Evolutionary conservation across 768 basidiomycete genomes (phyloP).

Genomic region (Rhodotorula paludigena): DNA sequence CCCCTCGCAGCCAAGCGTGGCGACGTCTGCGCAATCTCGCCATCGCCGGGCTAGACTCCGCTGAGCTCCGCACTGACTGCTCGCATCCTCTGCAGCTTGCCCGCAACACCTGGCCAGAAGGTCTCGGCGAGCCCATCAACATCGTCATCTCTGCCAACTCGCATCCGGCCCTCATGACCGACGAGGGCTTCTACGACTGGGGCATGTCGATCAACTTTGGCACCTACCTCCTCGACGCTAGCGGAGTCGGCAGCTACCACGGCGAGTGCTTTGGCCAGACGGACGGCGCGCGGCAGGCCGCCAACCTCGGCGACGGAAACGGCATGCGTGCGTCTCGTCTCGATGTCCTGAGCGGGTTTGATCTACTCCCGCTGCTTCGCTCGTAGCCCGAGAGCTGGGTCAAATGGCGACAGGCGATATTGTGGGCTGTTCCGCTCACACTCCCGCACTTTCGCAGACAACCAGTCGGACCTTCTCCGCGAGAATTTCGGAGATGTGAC

Average conservation of each 20-base stretch:
- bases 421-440: no score
- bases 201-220: slow-evolving; percentile 62
- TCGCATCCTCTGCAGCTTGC: slow-evolving; percentile 3
- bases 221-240: slow-evolving; percentile 39
- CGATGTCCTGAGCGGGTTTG: not conserved
- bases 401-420: no score
- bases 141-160: slow-evolving; percentile 72
- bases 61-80: not conserved
- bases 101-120: slow-evolving; percentile 58
- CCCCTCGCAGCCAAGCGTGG: no score
- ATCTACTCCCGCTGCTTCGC: not conserved
- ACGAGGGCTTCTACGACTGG: slow-evolving; percentile 53
- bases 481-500: slow-evolving; percentile 75
- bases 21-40: slow-evolving; percentile 38
- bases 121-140: slow-evolving; percentile 82
- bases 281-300: slow-evolving; percentile 62
- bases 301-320: slow-evolving; percentile 76
- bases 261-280: slow-evolving; percentile 78
- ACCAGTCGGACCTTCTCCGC: slow-evolving; percentile 76
- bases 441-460: slow-evolving; percentile 55
- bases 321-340: slow-evolving; percentile 56
- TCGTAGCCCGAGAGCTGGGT: no score
- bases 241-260: not conserved
- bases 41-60: not conserved
- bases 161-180: slow-evolving; percentile 56